Conservation (phyloP, 139 green algal genomes). For the Chlorella sorokiniana region DNA sequence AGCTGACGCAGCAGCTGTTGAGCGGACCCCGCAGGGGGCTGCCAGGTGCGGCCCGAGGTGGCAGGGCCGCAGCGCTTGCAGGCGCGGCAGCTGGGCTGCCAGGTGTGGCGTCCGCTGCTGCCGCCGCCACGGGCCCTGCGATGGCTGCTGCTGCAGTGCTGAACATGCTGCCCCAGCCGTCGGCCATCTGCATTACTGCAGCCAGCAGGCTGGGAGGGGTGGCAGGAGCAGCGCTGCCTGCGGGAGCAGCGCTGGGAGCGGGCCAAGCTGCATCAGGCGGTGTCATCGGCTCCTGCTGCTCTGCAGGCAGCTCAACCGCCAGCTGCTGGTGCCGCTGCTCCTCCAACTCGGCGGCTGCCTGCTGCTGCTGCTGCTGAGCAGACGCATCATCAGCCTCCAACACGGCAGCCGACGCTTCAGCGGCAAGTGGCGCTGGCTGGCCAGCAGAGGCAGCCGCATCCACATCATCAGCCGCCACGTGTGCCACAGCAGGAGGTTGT, state of each 20-base stretch:
- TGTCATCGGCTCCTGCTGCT: not conserved
- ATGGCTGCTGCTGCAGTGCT: not conserved
- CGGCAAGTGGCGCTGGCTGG: too few relatives aligned
- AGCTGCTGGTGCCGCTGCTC: not conserved
- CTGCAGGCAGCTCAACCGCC: not conserved
- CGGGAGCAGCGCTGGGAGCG: not conserved
- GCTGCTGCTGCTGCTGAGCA: not conserved
- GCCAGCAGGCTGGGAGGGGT: slow-evolving; percentile 27
- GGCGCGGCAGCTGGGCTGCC: too few relatives aligned
- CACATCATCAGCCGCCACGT: too few relatives aligned
- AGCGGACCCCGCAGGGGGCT: not conserved
- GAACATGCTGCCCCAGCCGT: slow-evolving; percentile 22
- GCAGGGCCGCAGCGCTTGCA: too few relatives aligned
- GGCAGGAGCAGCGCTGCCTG: not conserved
- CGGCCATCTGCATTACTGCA: slow-evolving; percentile 26
- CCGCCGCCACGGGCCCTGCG: not conserved
- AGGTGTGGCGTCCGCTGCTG: not conserved
- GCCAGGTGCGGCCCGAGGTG: too few relatives aligned
- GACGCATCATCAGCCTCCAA: not conserved
- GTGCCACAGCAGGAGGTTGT: too few relatives aligned
- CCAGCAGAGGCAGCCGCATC: too few relatives aligned
- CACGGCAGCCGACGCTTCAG: too few relatives aligned
- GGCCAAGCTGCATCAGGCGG: not conserved
- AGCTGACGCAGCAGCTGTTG: not conserved
- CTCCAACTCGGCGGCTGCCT: not conserved